Conservation (phyloP, 805 yeast species). For the Candida corydali region DNA sequence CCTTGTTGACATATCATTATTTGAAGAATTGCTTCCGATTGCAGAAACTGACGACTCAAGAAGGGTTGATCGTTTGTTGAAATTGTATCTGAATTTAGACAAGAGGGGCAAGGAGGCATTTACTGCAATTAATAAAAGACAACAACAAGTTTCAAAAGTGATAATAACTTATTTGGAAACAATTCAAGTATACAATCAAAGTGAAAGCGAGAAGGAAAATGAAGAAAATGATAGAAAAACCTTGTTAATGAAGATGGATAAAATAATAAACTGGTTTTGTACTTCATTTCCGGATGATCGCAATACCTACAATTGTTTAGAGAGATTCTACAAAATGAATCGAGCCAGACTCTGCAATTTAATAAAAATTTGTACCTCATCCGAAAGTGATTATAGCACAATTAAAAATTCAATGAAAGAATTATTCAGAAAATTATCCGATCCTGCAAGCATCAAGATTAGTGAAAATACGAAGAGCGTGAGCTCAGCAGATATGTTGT, state of each 20-base stretch:
- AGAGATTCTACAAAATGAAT: slow-evolving; percentile 48
- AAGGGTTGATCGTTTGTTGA: slow-evolving; percentile 53
- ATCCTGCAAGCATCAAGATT: slow-evolving; percentile 43
- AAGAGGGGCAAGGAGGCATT: slow-evolving; percentile 61
- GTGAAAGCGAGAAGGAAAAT: slow-evolving; percentile 18
- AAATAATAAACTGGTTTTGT: slow-evolving; percentile 59
- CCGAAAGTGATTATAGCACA: slow-evolving; percentile 57
- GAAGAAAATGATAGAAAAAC: slow-evolving; percentile 14
- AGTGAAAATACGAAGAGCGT: slow-evolving; percentile 23
- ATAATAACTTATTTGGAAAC: slow-evolving; percentile 45
- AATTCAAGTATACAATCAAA: slow-evolving; percentile 37
- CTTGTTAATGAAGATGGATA: slow-evolving; percentile 39
- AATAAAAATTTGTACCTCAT: slow-evolving; percentile 48
- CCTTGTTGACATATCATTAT: slow-evolving; percentile 56
- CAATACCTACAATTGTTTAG: slow-evolving; percentile 47
- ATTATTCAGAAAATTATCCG: slow-evolving; percentile 50
- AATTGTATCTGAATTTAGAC: slow-evolving; percentile 46
- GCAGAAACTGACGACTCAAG: slow-evolving; percentile 35
- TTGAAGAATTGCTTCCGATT: slow-evolving; percentile 59
- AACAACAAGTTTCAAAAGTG: slow-evolving; percentile 54
- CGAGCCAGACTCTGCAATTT: slow-evolving; percentile 59
- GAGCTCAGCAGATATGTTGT: slow-evolving; percentile 46
- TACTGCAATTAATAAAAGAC: slow-evolving; percentile 65
- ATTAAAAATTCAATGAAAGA: slow-evolving; percentile 63
- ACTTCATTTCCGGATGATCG: slow-evolving; percentile 51